These are phyloP conservation scores for Metschnikowia lunata DNA, from an alignment of 805 yeast genomes.

Conservation along the genomic window DNA sequence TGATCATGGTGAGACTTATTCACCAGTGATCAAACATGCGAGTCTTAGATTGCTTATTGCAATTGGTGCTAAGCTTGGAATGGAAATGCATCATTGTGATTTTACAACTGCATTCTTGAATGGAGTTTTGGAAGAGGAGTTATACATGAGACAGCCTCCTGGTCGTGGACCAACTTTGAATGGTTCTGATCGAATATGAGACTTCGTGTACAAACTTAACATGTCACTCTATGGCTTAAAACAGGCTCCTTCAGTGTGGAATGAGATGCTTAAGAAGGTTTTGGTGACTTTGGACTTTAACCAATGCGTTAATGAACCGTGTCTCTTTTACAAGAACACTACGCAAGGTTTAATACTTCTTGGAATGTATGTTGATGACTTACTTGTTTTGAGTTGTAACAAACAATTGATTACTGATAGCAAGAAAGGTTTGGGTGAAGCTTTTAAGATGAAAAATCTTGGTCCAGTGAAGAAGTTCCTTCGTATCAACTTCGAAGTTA, in stretches of 20 bases:
- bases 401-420: background rate
- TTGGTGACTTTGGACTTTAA: background rate
- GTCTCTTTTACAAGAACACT: background rate
- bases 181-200: background rate
- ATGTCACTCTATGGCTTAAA: background rate
- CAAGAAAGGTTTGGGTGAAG: background rate
- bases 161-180: too few species aligned
- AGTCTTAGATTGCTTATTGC: too few species aligned
- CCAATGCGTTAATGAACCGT: background rate
- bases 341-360: background rate
- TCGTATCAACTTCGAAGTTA: background rate
- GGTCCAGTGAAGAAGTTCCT: background rate
- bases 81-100: too few species aligned
- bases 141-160: too few species aligned
- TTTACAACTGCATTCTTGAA: too few species aligned
- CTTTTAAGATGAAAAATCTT: background rate
- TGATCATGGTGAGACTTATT: too few species aligned
- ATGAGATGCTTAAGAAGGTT: background rate
- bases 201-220: background rate
- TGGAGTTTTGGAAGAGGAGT: too few species aligned
- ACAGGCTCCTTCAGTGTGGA: conserved; percentile 1
- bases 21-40: too few species aligned
- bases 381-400: background rate
- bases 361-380: background rate
- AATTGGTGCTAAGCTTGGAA: too few species aligned